Conservation (phyloP, 2,329 filamentous ascomycete species). For the Epichloe hybrida region DNA sequence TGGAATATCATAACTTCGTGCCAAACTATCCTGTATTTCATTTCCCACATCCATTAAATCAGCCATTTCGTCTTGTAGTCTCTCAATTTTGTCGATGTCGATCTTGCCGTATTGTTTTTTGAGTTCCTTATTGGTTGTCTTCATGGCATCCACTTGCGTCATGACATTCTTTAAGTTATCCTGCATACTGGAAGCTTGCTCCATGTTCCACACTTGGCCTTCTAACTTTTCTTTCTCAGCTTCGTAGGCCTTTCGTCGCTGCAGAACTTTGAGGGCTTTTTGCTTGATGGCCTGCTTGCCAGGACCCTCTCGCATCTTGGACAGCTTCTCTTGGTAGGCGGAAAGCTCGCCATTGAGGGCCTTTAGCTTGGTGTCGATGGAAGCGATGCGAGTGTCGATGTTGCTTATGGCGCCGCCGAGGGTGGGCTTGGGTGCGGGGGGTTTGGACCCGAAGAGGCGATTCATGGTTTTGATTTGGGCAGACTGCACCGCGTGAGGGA, state of each 20-base stretch:
- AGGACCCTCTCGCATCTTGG: constrained; percentile 89
- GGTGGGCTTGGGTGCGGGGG: constrained; percentile 78
- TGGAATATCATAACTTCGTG: constrained; percentile 81
- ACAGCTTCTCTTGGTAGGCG: constrained; percentile 74
- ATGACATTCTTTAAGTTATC: constrained; percentile 97
- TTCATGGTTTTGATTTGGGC: constrained; percentile 52
- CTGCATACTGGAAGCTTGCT: constrained; percentile 95
- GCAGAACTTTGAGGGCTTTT: constrained; percentile 86
- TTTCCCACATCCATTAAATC: constrained; percentile 96
- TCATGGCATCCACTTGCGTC: constrained; percentile 96
- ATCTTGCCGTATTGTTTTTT: constrained; percentile 94
- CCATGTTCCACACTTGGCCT: constrained; percentile 97
- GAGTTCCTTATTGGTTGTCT: constrained; percentile 87
- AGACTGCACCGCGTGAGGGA: not conserved
- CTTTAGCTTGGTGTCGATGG: constrained; percentile 87
- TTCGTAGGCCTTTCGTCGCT: constrained; percentile 90
- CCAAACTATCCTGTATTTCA: constrained; percentile 92
- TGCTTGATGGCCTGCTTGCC: constrained; percentile 87
- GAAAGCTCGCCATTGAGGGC: constrained; percentile 82
- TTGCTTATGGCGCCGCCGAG: constrained; percentile 72
- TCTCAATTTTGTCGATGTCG: constrained; percentile 93
- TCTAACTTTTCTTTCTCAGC: constrained; percentile 86
- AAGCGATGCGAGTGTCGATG: constrained; percentile 72
- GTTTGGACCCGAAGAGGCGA: constrained; percentile 83
- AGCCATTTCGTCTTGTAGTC: constrained; percentile 97